phyloP scores from a whole-genome alignment of 1,284 basidiomycete genomes.

The Rhodotorula sp. region DNA sequence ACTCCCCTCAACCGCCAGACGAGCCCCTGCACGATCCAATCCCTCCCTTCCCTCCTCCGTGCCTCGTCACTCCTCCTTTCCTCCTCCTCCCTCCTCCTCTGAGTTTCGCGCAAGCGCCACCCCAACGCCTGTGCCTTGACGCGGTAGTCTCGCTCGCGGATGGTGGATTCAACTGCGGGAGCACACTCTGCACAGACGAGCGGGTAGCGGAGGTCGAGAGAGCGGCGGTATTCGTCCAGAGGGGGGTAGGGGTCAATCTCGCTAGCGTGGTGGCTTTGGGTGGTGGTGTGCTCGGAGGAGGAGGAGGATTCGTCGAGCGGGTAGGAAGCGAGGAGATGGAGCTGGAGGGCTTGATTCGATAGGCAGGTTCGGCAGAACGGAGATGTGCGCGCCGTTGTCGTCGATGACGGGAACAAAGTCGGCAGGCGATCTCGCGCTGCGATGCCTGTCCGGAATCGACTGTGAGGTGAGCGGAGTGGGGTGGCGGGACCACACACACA shows the following conservation, averaged over 20 bases:
- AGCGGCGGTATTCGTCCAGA: slow-evolving; percentile 68
- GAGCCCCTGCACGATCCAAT: not conserved
- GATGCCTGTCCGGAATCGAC: slow-evolving; percentile 1
- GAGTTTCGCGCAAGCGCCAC: slow-evolving; percentile 32
- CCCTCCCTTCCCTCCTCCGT: not conserved
- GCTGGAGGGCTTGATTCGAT: slow-evolving; percentile 81
- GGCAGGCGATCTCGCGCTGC: slow-evolving; percentile 43
- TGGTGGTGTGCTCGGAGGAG: not conserved
- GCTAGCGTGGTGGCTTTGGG: slow-evolving; percentile 36
- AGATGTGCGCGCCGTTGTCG: slow-evolving; percentile 10
- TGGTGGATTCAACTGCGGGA: slow-evolving; percentile 73
- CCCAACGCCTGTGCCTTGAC: slow-evolving; percentile 70
- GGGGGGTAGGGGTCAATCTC: slow-evolving; percentile 58
- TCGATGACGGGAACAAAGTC: slow-evolving; percentile 41
- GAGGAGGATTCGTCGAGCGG: slow-evolving; percentile 73
- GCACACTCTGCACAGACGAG: slow-evolving; percentile 73
- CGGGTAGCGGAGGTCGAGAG: slow-evolving; percentile 76
- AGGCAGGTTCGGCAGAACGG: slow-evolving; percentile 81
- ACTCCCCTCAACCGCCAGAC: slow-evolving; percentile 31
- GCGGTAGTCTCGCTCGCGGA: slow-evolving; percentile 71
- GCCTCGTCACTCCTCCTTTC: slow-evolving; percentile 2
- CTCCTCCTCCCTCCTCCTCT: not conserved
- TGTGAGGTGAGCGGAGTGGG: not conserved
- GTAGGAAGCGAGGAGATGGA: slow-evolving; percentile 83
- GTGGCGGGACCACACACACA: slow-evolving; percentile 1